These are phyloP conservation scores for Nothomitra cinnamomea DNA, from an alignment of 2,329 filamentous ascomycete species.

Conservation along the genomic window DNA sequence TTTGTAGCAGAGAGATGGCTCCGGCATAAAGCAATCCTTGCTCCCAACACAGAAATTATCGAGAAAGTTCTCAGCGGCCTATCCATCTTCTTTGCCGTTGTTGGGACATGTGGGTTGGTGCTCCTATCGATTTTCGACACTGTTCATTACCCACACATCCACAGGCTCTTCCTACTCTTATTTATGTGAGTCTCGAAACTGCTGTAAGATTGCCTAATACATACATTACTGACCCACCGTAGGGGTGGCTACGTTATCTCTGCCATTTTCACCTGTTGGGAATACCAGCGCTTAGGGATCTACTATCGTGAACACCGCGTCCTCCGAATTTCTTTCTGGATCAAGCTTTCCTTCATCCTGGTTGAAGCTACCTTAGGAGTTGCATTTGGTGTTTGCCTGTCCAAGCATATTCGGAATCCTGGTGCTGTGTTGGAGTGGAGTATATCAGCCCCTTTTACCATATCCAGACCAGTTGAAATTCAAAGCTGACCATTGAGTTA, in stretches of 20 bases:
- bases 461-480: neutral
- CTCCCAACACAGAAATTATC: conserved; percentile 47
- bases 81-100: conserved; percentile 49
- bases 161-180: conserved; percentile 60
- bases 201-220: neutral
- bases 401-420: conserved; percentile 35
- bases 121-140: conserved; percentile 78
- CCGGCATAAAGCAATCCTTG: conserved; percentile 62
- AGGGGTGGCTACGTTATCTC: conserved; percentile 61
- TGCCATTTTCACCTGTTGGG: conserved; percentile 75
- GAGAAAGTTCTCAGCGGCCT: conserved; percentile 47
- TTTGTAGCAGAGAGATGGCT: conserved; percentile 75
- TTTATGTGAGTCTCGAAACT: conserved; percentile 52
- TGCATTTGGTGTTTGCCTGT: conserved; percentile 47
- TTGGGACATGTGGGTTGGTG: conserved; percentile 67
- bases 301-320: conserved; percentile 60
- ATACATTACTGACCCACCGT: neutral
- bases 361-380: conserved; percentile 58
- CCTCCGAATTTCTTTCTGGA: conserved; percentile 64
- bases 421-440: conserved; percentile 66
- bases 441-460: conserved; percentile 12
- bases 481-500: neutral
- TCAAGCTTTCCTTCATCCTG: conserved; percentile 74
- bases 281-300: conserved; percentile 73
- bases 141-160: conserved; percentile 43